phyloP scores from a whole-genome alignment of 2,329 filamentous ascomycete species.

The Plectosphaerella cucumerina region DNA sequence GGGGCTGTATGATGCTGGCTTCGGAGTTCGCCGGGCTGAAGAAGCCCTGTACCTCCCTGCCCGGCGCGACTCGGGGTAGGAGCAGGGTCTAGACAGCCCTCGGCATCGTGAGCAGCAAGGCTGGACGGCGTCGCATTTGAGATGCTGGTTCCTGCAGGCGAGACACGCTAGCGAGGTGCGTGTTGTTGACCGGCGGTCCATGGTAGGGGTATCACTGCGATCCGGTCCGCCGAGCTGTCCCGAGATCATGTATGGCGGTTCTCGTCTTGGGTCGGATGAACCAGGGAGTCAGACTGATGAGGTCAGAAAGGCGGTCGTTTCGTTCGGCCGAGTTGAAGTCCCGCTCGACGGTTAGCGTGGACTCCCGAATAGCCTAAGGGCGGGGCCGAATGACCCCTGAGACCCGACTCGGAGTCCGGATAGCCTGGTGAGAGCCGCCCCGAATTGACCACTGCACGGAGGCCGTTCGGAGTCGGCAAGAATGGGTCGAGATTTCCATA shows the following conservation, averaged over 20 bases:
- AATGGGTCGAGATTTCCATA: not conserved
- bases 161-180: slow-evolving; percentile 41
- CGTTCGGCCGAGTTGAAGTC: not conserved
- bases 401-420: not conserved
- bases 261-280: not conserved
- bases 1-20: slow-evolving; percentile 17
- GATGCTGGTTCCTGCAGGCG: slow-evolving; percentile 44
- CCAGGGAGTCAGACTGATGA: not conserved
- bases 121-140: slow-evolving; percentile 49
- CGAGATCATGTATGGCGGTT: not conserved
- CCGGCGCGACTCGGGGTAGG: slow-evolving; percentile 46
- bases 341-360: not conserved
- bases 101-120: slow-evolving; percentile 42
- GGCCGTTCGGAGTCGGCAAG: not conserved
- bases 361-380: slow-evolving; percentile 2
- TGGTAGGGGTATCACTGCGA: not conserved
- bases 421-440: not conserved
- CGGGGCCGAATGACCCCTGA: not conserved
- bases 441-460: not conserved
- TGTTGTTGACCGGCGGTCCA: slow-evolving; percentile 3
- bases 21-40: slow-evolving; percentile 17
- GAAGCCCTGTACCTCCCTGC: slow-evolving; percentile 32
- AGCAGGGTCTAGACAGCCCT: slow-evolving; percentile 37
- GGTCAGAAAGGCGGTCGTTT: not conserved
- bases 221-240: not conserved